phyloP scores from a whole-genome alignment of 192 early-diverging fungal genomes.

The Funneliformis geosporum region DNA sequence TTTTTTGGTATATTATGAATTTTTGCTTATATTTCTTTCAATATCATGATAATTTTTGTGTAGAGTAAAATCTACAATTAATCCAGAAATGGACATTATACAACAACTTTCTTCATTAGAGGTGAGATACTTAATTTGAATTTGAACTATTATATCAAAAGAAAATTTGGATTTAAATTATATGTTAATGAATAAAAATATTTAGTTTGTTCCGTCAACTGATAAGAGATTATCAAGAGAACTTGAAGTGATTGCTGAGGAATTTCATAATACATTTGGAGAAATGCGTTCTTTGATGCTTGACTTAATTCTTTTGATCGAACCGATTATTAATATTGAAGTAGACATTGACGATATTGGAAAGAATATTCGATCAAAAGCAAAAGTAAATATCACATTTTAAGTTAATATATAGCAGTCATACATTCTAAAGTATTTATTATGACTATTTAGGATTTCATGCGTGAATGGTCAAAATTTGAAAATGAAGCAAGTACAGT shows the following conservation, averaged over 20 bases:
- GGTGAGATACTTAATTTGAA: background rate
- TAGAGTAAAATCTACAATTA: background rate
- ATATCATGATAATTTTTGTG: background rate
- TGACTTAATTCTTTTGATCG: conserved; percentile 38
- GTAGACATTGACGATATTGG: conserved; percentile 38
- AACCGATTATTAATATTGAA: conserved; percentile 41
- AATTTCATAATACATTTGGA: conserved; percentile 22
- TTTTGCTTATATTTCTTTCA: background rate
- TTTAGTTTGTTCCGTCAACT: background rate
- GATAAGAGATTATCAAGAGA: background rate
- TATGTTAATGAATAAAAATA: background rate
- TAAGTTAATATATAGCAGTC: background rate
- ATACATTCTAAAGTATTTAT: background rate
- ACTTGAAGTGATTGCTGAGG: conserved; percentile 22
- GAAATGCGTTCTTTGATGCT: conserved; percentile 23
- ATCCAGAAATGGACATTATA: background rate
- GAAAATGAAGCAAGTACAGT: background rate
- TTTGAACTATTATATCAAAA: background rate
- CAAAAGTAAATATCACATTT: conserved; percentile 33
- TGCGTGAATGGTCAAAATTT: conserved; percentile 19
- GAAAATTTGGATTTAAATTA: background rate
- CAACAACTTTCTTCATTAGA: background rate
- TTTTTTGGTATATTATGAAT: background rate
- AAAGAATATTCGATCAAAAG: conserved; percentile 36
- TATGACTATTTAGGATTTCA: background rate